Evolutionary conservation across 345 rosid genomes (phyloP).

Genomic region (Corchorus olitorius): DNA sequence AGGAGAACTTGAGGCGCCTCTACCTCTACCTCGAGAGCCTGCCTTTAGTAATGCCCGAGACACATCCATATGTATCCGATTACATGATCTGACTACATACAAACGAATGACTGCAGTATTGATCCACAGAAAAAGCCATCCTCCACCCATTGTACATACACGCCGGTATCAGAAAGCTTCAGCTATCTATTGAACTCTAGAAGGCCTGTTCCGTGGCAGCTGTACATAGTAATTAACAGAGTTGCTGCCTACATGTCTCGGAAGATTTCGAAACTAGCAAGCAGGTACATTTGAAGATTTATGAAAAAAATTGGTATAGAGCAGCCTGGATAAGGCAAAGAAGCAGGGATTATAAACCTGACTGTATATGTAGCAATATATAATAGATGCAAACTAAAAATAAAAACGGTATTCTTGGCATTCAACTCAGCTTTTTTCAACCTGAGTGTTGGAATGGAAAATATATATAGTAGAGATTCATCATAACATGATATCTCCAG

Average conservation of each 20-base stretch:
- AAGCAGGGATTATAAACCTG: conserved; percentile 12
- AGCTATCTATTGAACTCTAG: conserved; percentile 15
- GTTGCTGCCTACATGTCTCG: too few relatives aligned
- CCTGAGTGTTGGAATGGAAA: conserved; percentile 46
- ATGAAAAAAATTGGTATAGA: neutral
- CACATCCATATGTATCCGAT: conserved; percentile 45
- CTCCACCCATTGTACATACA: conserved; percentile 33
- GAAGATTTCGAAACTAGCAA: neutral
- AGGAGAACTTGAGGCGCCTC: conserved; percentile 54
- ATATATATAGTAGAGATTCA: neutral
- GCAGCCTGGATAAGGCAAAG: neutral
- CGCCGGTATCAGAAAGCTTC: conserved; percentile 12
- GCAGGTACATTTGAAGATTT: conserved; percentile 11
- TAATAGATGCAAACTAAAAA: conserved; percentile 15
- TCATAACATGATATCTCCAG: neutral
- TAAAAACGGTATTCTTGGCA: conserved; percentile 23
- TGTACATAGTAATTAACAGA: conserved; percentile 29
- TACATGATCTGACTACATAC: conserved; percentile 61
- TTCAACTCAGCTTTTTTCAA: conserved; percentile 51
- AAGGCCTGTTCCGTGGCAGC: conserved; percentile 17
- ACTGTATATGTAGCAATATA: neutral
- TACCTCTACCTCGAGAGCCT: conserved; percentile 56
- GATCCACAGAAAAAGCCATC: neutral
- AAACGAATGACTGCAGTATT: conserved; percentile 12
- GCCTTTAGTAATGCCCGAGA: conserved; percentile 44